Evolutionary conservation across 345 rosid species (phyloP), one percentile per base, ranked within the genome.

Genomic region (Citrus glauca): DNA sequence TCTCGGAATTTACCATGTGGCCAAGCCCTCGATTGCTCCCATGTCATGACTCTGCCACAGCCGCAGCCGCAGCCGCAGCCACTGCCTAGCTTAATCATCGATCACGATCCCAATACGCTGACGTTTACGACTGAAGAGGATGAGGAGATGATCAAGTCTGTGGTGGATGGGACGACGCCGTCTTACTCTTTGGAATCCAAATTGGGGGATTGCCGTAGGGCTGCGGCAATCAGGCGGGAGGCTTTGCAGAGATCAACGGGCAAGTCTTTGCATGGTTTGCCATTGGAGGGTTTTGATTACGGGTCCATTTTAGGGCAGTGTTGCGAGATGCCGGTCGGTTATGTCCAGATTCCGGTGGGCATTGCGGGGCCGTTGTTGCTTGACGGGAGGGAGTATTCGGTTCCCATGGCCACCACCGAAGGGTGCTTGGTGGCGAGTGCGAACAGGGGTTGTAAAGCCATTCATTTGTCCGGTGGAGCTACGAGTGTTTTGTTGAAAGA

Each of bases 371-470:
- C 93, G 0, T 69, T 91, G 84, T 61, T 87, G 84, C 89, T 91
- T 2, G 86, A 91, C 38, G 93, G 92, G 75, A 63, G n/a, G 17
- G 93, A 88, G 87, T 87, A 69, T 76, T 79, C 87, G 7, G 85
- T 91, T 76, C 95, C 95, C 19, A 90, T 91, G 95, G 95, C 95
- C 11, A 91, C 95, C 4, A 91, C 95, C 1, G 95, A 91, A 81
- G 95, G 95, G 9, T 87, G 91, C 67, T 82, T 91, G 91, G 91
- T 91, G 71, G 95, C 95, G 7, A 91, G 95, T 76, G 77, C 93
- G 2, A 91, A 91, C 70, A 82, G 95, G 80, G 95, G 95, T 30
- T 91, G 93, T 59, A 91, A 91, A 80, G 95, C 95, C n/a, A 91
- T 91, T 55, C 77, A 83, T 53, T 56, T 81, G 73, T 91, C 89